A percentile compares a stretch with the other conserved stretches of the same genome.
Conservation (phyloP, 177 flowering plant genomes). For the Vitis hybrid region DNA sequence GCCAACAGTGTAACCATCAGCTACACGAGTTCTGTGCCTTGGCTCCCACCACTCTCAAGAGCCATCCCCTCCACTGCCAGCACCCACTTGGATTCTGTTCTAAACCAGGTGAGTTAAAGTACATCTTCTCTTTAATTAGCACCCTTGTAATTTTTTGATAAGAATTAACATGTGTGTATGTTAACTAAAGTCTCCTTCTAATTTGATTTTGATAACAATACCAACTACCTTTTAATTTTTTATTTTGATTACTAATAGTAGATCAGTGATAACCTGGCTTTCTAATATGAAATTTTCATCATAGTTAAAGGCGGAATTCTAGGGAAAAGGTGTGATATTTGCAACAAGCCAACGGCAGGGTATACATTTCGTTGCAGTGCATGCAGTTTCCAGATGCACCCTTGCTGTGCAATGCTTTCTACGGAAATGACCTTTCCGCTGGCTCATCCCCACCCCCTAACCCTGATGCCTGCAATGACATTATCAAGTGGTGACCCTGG, state of each 20-base stretch:
- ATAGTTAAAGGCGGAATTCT: slow-evolving; percentile 47
- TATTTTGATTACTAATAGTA: too few species aligned
- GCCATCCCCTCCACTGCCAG: slow-evolving; percentile 66
- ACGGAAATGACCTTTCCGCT: slow-evolving; percentile 32
- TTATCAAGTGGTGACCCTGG: slow-evolving; percentile 13
- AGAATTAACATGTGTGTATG: background rate
- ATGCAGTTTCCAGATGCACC: slow-evolving; percentile 77
- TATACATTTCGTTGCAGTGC: slow-evolving; percentile 57
- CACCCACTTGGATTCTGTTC: slow-evolving; percentile 59
- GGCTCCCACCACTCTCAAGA: slow-evolving; percentile 51
- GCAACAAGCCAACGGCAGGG: slow-evolving; percentile 59
- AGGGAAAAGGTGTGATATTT: slow-evolving; percentile 61
- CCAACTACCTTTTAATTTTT: too few species aligned
- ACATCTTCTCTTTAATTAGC: too few species aligned
- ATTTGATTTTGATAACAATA: too few species aligned
- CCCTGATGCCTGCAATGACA: slow-evolving; percentile 33
- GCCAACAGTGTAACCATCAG: slow-evolving; percentile 61
- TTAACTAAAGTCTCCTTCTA: too few species aligned
- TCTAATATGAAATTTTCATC: background rate
- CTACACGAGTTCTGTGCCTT: slow-evolving; percentile 76
- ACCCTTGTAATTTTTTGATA: background rate
- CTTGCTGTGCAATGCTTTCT: slow-evolving; percentile 68
- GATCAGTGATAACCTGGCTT: too few species aligned
- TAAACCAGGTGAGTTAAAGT: slow-evolving; percentile 42
- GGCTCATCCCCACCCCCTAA: slow-evolving; percentile 52